A percentile compares a stretch with the other conserved stretches of the same genome.
Conservation (phyloP, 2,329 filamentous ascomycete species). For the Colletotrichum cuscutae region DNA sequence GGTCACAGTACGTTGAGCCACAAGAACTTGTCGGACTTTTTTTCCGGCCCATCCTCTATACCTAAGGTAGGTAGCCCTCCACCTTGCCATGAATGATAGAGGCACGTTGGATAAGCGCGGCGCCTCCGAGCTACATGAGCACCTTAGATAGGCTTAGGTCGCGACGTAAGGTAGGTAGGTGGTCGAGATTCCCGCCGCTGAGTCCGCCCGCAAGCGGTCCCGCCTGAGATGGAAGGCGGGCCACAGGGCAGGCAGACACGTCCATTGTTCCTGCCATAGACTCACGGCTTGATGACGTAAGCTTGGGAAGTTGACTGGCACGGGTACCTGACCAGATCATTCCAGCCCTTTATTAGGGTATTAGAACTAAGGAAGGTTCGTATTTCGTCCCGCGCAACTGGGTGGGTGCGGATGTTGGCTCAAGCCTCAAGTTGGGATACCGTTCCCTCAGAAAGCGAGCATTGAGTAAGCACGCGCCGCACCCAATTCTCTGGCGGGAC, state of each 20-base stretch:
- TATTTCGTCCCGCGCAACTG: background rate
- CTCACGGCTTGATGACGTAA: background rate
- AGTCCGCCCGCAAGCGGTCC: background rate
- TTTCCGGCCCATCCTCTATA: background rate
- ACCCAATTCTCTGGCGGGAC: background rate
- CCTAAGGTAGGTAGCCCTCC: background rate
- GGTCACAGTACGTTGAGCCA: background rate
- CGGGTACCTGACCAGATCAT: background rate
- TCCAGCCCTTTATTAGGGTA: background rate
- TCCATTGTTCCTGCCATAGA: no score
- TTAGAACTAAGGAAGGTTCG: background rate
- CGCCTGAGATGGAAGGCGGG: background rate
- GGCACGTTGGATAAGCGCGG: background rate
- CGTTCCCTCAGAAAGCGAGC: background rate
- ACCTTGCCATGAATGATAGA: no score
- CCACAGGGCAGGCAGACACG: no score
- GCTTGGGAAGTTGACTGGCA: background rate
- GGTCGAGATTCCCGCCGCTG: no score
- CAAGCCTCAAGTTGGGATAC: constrained; percentile 8
- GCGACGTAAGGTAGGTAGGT: no score
- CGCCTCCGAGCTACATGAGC: background rate
- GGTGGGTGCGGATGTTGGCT: background rate
- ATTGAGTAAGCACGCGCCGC: constrained; percentile 9
- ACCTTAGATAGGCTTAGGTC: background rate
- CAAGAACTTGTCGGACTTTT: background rate